Percentiles rank a stretch among this genome's conserved stretches.
Conservation (phyloP, 2,329 filamentous ascomycete species). For the Aureobasidium sp. region DNA sequence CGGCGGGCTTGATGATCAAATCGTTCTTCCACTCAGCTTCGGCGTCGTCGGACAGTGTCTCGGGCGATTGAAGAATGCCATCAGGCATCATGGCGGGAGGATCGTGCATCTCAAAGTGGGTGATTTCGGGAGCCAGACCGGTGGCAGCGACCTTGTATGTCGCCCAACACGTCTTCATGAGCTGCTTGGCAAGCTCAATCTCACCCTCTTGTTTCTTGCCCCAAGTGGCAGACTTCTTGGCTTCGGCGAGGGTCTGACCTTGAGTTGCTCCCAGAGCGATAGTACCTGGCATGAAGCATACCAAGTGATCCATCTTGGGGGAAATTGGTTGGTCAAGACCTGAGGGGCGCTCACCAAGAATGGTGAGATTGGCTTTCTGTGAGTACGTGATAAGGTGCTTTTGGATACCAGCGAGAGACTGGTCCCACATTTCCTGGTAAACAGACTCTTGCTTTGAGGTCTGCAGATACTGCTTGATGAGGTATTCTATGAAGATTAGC, state of each 20-base stretch:
- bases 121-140: constrained; percentile 89
- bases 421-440: constrained; percentile 89
- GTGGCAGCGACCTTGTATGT: constrained; percentile 91
- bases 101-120: constrained; percentile 72
- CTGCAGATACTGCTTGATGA: constrained; percentile 97
- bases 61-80: constrained; percentile 39
- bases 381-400: constrained; percentile 92
- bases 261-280: constrained; percentile 84
- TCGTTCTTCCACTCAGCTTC: constrained; percentile 67
- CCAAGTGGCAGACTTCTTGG: constrained; percentile 65
- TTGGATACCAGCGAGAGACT: constrained; percentile 75
- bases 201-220: constrained; percentile 73
- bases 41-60: constrained; percentile 38
- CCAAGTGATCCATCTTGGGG: constrained; percentile 96
- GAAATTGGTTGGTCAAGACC: constrained; percentile 61
- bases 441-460: constrained; percentile 78
- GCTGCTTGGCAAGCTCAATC: constrained; percentile 76
- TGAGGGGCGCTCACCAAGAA: constrained; percentile 75
- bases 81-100: constrained; percentile 58
- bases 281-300: constrained; percentile 95
- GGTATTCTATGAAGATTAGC: constrained; percentile 58
- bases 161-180: constrained; percentile 96
- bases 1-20: constrained; percentile 70
- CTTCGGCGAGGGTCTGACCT: constrained; percentile 67
- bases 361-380: constrained; percentile 69